Conservation (phyloP, 495 filamentous ascomycete genomes). For the Neurospora sublineolata region DNA sequence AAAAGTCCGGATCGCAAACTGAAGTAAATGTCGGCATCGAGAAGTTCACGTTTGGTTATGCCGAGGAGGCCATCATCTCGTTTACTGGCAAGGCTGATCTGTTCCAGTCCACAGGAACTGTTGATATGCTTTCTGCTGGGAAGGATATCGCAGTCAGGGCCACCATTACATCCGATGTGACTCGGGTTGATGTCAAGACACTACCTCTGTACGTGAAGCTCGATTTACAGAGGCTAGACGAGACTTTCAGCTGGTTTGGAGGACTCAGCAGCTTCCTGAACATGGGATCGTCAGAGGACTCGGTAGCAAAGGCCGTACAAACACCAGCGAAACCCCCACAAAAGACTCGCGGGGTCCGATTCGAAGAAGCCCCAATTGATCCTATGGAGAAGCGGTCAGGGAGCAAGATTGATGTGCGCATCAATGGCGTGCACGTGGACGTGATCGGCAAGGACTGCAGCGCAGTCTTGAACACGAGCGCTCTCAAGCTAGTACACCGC, state of each 20-base stretch:
- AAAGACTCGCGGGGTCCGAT: conserved; percentile 57
- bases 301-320: conserved; percentile 29
- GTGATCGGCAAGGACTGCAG: conserved; percentile 66
- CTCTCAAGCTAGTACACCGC: conserved; percentile 66
- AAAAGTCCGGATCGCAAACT: conserved; percentile 17
- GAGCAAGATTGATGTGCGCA: conserved; percentile 60
- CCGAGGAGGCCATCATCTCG: conserved; percentile 59
- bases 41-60: conserved; percentile 64
- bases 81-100: conserved; percentile 57
- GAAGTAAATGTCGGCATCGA: conserved; percentile 41
- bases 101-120: conserved; percentile 53
- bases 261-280: conserved; percentile 87
- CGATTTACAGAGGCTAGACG: conserved; percentile 73
- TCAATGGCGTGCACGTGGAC: conserved; percentile 65
- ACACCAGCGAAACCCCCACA: conserved; percentile 23
- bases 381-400: conserved; percentile 38
- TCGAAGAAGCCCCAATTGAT: conserved; percentile 50
- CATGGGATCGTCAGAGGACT: conserved; percentile 62
- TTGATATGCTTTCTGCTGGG: conserved; percentile 27
- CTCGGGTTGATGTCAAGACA: conserved; percentile 63
- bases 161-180: conserved; percentile 36
- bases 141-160: conserved; percentile 56
- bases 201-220: conserved; percentile 66
- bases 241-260: conserved; percentile 78
- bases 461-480: conserved; percentile 61